Percentiles rank a stretch among this genome's conserved stretches.
Conservation (phyloP, 805 yeast species). For the Kluyveromyces lactis region DNA sequence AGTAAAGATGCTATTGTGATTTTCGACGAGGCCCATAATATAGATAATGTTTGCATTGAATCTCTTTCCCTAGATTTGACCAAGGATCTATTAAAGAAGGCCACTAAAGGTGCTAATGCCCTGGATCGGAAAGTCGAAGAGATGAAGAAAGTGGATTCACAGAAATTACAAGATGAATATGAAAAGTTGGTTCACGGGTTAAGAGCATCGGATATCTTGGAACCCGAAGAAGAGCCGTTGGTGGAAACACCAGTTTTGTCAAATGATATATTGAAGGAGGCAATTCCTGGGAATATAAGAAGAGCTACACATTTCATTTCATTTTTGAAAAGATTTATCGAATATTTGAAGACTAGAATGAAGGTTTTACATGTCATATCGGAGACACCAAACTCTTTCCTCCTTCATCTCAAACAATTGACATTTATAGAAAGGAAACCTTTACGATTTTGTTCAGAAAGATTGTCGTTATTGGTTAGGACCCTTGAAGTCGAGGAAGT, state of each 20-base stretch:
- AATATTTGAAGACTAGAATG: conserved; percentile 93
- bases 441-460: conserved; percentile 80
- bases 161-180: conserved; percentile 81
- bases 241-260: conserved; percentile 86
- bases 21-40: conserved; percentile 97
- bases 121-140: conserved; percentile 76
- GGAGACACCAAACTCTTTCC: conserved; percentile 91
- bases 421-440: conserved; percentile 94
- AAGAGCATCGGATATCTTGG: conserved; percentile 66
- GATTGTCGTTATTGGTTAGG: conserved; percentile 78
- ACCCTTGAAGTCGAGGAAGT: conserved; percentile 82
- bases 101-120: conserved; percentile 78
- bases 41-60: conserved; percentile 97
- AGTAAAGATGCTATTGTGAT: conserved; percentile 90
- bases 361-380: conserved; percentile 94
- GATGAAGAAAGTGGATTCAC: conserved; percentile 75
- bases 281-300: conserved; percentile 94
- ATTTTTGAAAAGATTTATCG: conserved; percentile 85
- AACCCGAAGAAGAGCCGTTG: conserved; percentile 43
- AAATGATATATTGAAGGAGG: conserved; percentile 77
- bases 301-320: conserved; percentile 96
- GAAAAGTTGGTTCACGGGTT: conserved; percentile 85
- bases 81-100: conserved; percentile 78
- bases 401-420: conserved; percentile 86
- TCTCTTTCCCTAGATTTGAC: conserved; percentile 87